A percentile compares a stretch with the other conserved stretches of the same genome.
phyloP scores from a whole-genome alignment of 1,284 basidiomycete species.

The Fistulina hepatica region DNA sequence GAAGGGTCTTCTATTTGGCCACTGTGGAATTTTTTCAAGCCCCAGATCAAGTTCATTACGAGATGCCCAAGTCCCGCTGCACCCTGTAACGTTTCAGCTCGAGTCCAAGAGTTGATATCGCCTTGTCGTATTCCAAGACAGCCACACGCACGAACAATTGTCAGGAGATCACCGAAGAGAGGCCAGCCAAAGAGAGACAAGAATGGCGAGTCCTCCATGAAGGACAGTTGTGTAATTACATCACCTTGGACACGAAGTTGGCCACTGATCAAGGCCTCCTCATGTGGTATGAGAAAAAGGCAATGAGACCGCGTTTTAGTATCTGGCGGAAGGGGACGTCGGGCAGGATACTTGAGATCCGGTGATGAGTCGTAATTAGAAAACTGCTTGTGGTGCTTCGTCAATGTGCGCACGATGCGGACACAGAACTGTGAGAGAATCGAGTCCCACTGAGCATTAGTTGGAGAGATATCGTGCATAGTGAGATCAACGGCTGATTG shows the following conservation, averaged over 20 bases:
- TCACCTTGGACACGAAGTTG: slow-evolving; percentile 6
- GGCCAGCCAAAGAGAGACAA: slow-evolving; percentile 3
- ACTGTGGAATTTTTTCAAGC: not conserved
- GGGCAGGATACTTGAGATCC: slow-evolving; percentile 12
- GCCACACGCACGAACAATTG: slow-evolving; percentile 1
- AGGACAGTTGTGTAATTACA: slow-evolving; percentile 1
- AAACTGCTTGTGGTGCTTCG: slow-evolving; percentile 5
- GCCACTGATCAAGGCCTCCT: slow-evolving; percentile 16
- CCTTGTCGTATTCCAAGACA: not conserved
- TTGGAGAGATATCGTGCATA: slow-evolving; percentile 11
- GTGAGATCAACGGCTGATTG: slow-evolving; percentile 11
- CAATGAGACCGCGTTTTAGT: slow-evolving; percentile 14
- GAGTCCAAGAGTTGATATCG: slow-evolving; percentile 4
- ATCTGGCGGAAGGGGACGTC: slow-evolving; percentile 10
- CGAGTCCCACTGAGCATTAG: slow-evolving; percentile 2
- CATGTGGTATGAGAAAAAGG: slow-evolving; percentile 16
- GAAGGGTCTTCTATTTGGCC: slow-evolving; percentile 8
- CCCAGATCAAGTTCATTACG: not conserved
- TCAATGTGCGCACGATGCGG: slow-evolving; percentile 7
- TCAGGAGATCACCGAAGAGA: not conserved
- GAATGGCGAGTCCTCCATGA: not conserved
- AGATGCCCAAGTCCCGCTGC: slow-evolving; percentile 6
- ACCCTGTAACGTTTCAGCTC: slow-evolving; percentile 2
- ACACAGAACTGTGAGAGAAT: slow-evolving; percentile 10
- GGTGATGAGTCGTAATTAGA: slow-evolving; percentile 4